A percentile compares a stretch with the other conserved stretches of the same genome.
phyloP scores from a whole-genome alignment of 2,329 filamentous ascomycete species.

The Cytospora chrysosperma region DNA sequence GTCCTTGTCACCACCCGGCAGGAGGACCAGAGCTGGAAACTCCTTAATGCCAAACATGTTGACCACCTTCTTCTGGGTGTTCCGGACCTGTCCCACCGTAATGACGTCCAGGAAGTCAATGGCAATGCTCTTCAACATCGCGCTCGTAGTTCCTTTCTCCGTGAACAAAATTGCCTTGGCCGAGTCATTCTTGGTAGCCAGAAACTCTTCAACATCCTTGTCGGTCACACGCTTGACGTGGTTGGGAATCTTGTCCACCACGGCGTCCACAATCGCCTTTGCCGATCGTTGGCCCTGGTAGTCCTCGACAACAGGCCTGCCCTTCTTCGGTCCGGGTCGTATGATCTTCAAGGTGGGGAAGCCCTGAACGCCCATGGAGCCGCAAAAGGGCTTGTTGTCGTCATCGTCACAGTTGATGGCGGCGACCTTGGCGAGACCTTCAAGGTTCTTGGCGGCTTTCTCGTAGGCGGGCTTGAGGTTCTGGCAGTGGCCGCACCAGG shows the following conservation, averaged over 20 bases:
- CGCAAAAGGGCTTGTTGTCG: slow-evolving; percentile 83
- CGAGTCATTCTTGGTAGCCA: slow-evolving; percentile 63
- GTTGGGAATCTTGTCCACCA: slow-evolving; percentile 87
- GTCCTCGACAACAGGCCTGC: slow-evolving; percentile 79
- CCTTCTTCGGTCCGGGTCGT: slow-evolving; percentile 74
- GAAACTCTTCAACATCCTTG: slow-evolving; percentile 73
- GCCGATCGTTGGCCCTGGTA: slow-evolving; percentile 82
- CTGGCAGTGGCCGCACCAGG: slow-evolving; percentile 97
- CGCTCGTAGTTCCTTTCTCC: slow-evolving; percentile 85
- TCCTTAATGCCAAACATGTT: slow-evolving; percentile 73
- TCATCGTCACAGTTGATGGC: slow-evolving; percentile 96
- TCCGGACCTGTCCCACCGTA: slow-evolving; percentile 75
- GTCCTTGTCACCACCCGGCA: slow-evolving; percentile 69
- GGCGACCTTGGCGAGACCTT: slow-evolving; percentile 91
- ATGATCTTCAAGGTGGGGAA: slow-evolving; percentile 97
- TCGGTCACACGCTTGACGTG: slow-evolving; percentile 80
- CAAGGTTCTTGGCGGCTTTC: slow-evolving; percentile 83
- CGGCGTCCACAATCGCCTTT: slow-evolving; percentile 83
- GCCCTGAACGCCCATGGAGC: slow-evolving; percentile 81
- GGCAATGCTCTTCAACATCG: slow-evolving; percentile 78
- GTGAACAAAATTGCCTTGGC: slow-evolving; percentile 91
- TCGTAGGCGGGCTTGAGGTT: slow-evolving; percentile 95
- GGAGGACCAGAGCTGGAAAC: slow-evolving; percentile 77
- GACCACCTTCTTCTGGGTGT: slow-evolving; percentile 72
- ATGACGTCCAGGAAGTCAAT: slow-evolving; percentile 87